Evolutionary conservation across 805 yeast genomes (phyloP).

Genomic region (Candida ovalis): DNA sequence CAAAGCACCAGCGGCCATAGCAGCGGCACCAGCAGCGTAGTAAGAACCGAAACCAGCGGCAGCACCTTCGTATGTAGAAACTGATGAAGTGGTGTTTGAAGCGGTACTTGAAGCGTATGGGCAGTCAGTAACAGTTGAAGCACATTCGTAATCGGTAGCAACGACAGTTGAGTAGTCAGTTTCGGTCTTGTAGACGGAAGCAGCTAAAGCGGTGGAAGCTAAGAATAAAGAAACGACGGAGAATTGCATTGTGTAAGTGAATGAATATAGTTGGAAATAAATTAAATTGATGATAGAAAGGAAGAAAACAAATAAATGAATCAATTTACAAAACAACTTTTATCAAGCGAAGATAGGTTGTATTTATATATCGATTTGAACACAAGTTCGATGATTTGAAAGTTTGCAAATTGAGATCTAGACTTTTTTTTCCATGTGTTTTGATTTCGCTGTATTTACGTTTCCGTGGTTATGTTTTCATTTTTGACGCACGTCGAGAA

Average conservation of each 20-base stretch:
- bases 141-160: constrained; percentile 38
- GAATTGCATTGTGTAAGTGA: constrained; percentile 42
- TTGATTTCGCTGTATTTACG: neutral
- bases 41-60: constrained; percentile 23
- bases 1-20: constrained; percentile 32
- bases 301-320: neutral
- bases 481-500: neutral
- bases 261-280: constrained; percentile 26
- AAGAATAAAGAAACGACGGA: constrained; percentile 36
- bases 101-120: constrained; percentile 16
- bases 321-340: neutral
- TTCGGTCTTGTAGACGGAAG: constrained; percentile 28
- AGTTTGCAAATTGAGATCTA: too few species aligned
- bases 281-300: neutral
- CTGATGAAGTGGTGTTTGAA: constrained; percentile 23
- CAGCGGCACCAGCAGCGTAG: constrained; percentile 30
- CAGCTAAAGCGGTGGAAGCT: constrained; percentile 37
- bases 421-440: neutral
- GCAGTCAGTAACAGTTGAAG: constrained; percentile 33
- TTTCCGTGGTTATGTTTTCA: neutral
- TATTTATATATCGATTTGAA: neutral
- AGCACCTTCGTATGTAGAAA: constrained; percentile 33
- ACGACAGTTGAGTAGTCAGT: constrained; percentile 34
- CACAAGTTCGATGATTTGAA: neutral
- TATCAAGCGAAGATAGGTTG: neutral